Percentiles rank a stretch among this genome's conserved stretches.
Evolutionary conservation across 2,329 filamentous ascomycete species (phyloP).

Genomic region (Pseudophaeomoniella oleicola): DNA sequence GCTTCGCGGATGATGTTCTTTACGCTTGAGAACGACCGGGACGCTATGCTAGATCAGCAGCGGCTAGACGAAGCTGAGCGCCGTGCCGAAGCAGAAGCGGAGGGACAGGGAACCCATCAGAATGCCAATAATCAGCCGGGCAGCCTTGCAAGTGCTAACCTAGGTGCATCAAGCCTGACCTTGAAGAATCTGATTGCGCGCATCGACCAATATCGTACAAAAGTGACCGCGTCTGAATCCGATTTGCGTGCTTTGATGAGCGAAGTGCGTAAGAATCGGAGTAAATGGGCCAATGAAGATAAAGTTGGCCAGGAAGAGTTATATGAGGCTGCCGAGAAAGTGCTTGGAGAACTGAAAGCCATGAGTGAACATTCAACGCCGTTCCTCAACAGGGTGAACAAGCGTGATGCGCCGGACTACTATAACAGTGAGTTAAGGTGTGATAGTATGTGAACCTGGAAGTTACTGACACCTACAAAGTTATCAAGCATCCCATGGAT

Average conservation of each 20-base stretch:
- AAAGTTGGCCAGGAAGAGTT: slow-evolving; percentile 95
- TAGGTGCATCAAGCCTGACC: slow-evolving; percentile 89
- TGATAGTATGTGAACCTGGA: slow-evolving; percentile 10
- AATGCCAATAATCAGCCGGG: slow-evolving; percentile 59
- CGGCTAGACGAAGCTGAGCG: slow-evolving; percentile 92
- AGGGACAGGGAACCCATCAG: slow-evolving; percentile 33
- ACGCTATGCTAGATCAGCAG: slow-evolving; percentile 95
- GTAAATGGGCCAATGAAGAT: slow-evolving; percentile 97
- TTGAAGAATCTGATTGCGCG: slow-evolving; percentile 92
- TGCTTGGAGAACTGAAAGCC: slow-evolving; percentile 90
- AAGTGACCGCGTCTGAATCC: slow-evolving; percentile 82
- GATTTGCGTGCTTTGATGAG: slow-evolving; percentile 88
- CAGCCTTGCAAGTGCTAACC: slow-evolving; percentile 80
- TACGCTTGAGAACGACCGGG: slow-evolving; percentile 85
- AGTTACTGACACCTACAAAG: slow-evolving; percentile 24
- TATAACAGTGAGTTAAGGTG: slow-evolving; percentile 56
- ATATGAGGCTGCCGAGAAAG: slow-evolving; percentile 93
- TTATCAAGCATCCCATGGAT: slow-evolving; percentile 96
- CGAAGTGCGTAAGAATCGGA: slow-evolving; percentile 92
- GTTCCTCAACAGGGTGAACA: slow-evolving; percentile 87
- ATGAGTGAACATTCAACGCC: slow-evolving; percentile 96
- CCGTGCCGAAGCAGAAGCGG: slow-evolving; percentile 91
- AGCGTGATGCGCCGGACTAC: slow-evolving; percentile 92
- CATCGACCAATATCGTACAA: slow-evolving; percentile 82
- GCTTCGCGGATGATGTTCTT: slow-evolving; percentile 92